Conservation (phyloP, 768 basidiomycete genomes). For the Pluteus cervinus region DNA sequence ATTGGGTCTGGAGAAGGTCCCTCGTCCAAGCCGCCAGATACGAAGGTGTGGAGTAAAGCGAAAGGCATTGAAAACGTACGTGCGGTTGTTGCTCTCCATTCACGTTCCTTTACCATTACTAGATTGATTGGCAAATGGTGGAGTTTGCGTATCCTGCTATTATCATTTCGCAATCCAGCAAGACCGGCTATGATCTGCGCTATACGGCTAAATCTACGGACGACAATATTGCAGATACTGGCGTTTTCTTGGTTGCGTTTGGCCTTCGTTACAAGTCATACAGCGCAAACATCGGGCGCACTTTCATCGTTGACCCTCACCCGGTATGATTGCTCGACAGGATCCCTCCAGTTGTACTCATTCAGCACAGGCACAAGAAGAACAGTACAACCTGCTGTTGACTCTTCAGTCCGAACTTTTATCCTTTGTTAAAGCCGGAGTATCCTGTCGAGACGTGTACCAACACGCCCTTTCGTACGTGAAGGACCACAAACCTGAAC, state of each 20-base stretch:
- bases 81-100: constrained; percentile 10
- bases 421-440: constrained; percentile 73
- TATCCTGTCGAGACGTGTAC: constrained; percentile 75
- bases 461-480: constrained; percentile 65
- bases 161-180: constrained; percentile 87
- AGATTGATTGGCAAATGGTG: constrained; percentile 87
- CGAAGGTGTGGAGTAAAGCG: constrained; percentile 86
- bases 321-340: constrained; percentile 38
- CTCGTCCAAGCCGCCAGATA: constrained; percentile 79
- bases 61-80: constrained; percentile 70
- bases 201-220: constrained; percentile 81
- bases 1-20: constrained; percentile 81
- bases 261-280: constrained; percentile 93
- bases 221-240: constrained; percentile 79
- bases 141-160: constrained; percentile 96
- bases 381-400: constrained; percentile 74
- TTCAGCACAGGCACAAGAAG: constrained; percentile 81
- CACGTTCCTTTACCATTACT: constrained; percentile 7
- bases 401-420: constrained; percentile 74
- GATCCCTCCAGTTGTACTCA: constrained; percentile 5
- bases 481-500: constrained; percentile 70
- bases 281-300: constrained; percentile 87
- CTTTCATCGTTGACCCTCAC: constrained; percentile 92
- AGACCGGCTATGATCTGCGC: constrained; percentile 80
- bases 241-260: constrained; percentile 81